phyloP scores from a whole-genome alignment of 2,329 filamentous ascomycete species.

The Ophiognomonia clavigignenti-juglandacearum region DNA sequence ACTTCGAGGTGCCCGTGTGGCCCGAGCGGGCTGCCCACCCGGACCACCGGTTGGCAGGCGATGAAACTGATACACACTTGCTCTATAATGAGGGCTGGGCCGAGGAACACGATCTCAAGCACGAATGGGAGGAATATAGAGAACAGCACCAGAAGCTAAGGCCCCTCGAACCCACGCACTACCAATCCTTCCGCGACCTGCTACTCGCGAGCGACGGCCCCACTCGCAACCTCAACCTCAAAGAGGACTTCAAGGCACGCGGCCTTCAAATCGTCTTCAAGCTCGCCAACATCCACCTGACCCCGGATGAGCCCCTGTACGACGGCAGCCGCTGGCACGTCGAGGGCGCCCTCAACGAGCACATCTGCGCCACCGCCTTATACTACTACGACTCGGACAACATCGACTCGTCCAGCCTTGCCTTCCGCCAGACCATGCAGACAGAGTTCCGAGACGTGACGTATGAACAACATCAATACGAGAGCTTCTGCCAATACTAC shows the following conservation, averaged over 20 bases:
- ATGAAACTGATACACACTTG: conserved; percentile 18
- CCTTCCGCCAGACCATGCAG: too few species aligned
- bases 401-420: conserved; percentile 36
- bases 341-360: conserved; percentile 46
- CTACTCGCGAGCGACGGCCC: conserved; percentile 20
- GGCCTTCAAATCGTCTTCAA: conserved; percentile 61
- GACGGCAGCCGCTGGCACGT: conserved; percentile 43
- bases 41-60: conserved; percentile 12
- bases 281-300: conserved; percentile 54
- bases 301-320: conserved; percentile 48
- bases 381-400: conserved; percentile 51
- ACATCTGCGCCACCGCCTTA: conserved; percentile 51
- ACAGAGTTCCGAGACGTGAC: conserved; percentile 22
- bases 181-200: conserved; percentile 8
- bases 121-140: not conserved
- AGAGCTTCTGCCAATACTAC: conserved; percentile 14
- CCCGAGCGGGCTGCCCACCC: not conserved
- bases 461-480: conserved; percentile 5
- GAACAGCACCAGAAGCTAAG: conserved; percentile 11
- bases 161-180: conserved; percentile 15
- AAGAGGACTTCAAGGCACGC: conserved; percentile 24
- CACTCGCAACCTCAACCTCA: conserved; percentile 15
- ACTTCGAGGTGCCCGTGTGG: not conserved
- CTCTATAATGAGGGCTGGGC: too few species aligned
- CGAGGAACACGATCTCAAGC: conserved; percentile 7